Evolutionary conservation across 805 yeast genomes (phyloP), one percentile per base, ranked within the genome.

Genomic region (Wickerhamiella sergipiensis): DNA sequence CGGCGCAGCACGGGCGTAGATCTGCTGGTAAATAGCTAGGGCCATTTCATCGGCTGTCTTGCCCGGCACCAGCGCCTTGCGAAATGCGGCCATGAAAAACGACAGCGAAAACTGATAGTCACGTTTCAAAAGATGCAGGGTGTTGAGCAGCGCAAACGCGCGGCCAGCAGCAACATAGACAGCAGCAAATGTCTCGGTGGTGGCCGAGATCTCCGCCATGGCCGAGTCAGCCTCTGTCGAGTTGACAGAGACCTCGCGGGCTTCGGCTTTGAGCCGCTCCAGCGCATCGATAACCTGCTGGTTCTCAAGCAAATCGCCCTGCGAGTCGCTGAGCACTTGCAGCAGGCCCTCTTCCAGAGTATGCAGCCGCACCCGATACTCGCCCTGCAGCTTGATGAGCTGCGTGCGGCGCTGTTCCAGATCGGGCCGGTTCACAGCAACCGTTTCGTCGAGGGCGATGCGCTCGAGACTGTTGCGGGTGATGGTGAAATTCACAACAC

Each of bases 401-500:
- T 77, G 80, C 1, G 67, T 55, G 51, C 89, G 70, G 58, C 80
- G 74, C 4, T 58, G 56, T 49, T 83, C 87, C 7, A 85, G 63
- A 8, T 81, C 90, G 0, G 96, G 95, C 24, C 73, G 70, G 53
- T 77, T 76, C 10, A 68, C 64, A 29, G 68, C 63, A 40, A 90
- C 65, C 0, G 84, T 69, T 48, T 74, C 64, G 53, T 82, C 78
- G 51, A 85, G 65, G 0, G 84, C 71, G 55, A 81, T 81, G 26
- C 74, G 72, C 52, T 83, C 81, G 47, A 89, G 66, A 45, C 81
- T 80, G 45, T 79, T 76, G 43, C 75, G 71, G 0, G 95, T 83
- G n/a, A 84, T 68, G 0, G 88, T 73, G 64, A 82, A 90, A 64
- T 86, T 85, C 18, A 85, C 70, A 10, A 80, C 60, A 2, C 80